A percentile compares a stretch with the other conserved stretches of the same genome.
phyloP scores from a whole-genome alignment of 2,329 filamentous ascomycete species.

The Ophiosphaerella narmari region DNA sequence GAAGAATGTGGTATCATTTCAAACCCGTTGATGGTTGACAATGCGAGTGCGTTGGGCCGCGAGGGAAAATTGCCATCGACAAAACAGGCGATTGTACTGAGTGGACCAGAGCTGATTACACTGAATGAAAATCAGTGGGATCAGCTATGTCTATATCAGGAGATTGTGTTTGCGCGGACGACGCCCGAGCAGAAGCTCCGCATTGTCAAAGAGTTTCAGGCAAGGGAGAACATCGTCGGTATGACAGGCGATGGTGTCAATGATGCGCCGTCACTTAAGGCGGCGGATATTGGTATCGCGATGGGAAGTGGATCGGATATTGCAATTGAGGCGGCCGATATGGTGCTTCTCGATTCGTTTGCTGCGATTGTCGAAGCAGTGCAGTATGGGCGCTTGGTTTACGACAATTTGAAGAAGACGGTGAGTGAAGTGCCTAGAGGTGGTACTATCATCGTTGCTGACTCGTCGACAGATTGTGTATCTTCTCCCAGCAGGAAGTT shows the following conservation, averaged over 20 bases:
- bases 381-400: slow-evolving; percentile 74
- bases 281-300: slow-evolving; percentile 64
- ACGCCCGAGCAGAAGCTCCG: slow-evolving; percentile 80
- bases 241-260: slow-evolving; percentile 57
- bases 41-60: slow-evolving; percentile 56
- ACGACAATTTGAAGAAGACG: slow-evolving; percentile 78
- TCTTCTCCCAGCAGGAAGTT: slow-evolving; percentile 73
- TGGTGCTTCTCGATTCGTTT: slow-evolving; percentile 71
- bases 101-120: slow-evolving; percentile 59
- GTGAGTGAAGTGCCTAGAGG: neutral
- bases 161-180: slow-evolving; percentile 74
- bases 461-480: slow-evolving; percentile 61
- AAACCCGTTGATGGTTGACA: slow-evolving; percentile 56
- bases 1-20: slow-evolving; percentile 73
- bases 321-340: slow-evolving; percentile 65
- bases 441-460: neutral
- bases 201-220: slow-evolving; percentile 76
- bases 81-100: slow-evolving; percentile 39
- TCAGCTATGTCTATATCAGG: slow-evolving; percentile 65
- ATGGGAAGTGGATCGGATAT: slow-evolving; percentile 64
- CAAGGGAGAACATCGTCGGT: slow-evolving; percentile 60
- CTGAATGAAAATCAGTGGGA: slow-evolving; percentile 73
- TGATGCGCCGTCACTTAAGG: slow-evolving; percentile 60
- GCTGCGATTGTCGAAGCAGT: slow-evolving; percentile 73
- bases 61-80: slow-evolving; percentile 32